Evolutionary conservation across 345 rosid species (phyloP).

Genomic region (Dovyalis caffra): DNA sequence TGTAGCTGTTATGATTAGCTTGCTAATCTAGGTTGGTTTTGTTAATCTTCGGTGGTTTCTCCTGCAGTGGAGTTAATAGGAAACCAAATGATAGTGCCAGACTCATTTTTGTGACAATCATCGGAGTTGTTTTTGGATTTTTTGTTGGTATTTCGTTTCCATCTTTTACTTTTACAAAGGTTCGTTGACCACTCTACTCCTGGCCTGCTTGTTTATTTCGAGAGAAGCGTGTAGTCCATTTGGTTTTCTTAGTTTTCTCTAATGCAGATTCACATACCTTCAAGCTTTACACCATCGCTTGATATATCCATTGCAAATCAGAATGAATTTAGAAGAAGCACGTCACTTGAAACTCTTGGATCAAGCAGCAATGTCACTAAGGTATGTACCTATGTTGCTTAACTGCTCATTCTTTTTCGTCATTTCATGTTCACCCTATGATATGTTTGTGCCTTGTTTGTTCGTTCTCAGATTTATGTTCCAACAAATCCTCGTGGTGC

Average conservation of each 20-base stretch:
- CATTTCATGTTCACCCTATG: not conserved
- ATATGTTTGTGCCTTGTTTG: slow-evolving; percentile 14
- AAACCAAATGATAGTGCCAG: slow-evolving; percentile 56
- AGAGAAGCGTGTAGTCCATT: not conserved
- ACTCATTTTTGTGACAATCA: slow-evolving; percentile 48
- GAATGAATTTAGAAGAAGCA: slow-evolving; percentile 27
- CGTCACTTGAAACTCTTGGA: slow-evolving; percentile 39
- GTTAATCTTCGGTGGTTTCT: not conserved
- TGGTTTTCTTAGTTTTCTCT: slow-evolving; percentile 22
- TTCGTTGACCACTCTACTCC: slow-evolving; percentile 29
- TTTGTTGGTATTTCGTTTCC: slow-evolving; percentile 73
- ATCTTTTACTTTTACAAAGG: slow-evolving; percentile 62
- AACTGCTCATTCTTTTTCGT: not conserved
- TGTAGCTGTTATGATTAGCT: not conserved
- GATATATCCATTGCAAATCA: slow-evolving; percentile 41
- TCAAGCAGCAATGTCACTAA: slow-evolving; percentile 33
- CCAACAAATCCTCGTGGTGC: slow-evolving; percentile 90
- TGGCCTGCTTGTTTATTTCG: not conserved
- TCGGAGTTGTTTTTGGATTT: slow-evolving; percentile 75
- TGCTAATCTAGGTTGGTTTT: slow-evolving; percentile 3
- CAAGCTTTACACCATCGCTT: slow-evolving; percentile 50
- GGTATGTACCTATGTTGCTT: slow-evolving; percentile 7
- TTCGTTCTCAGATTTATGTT: slow-evolving; percentile 62
- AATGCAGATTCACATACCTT: slow-evolving; percentile 65
- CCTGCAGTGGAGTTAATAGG: slow-evolving; percentile 59